Conservation (phyloP, 768 basidiomycete genomes). For the Tremella mesenterica region DNA sequence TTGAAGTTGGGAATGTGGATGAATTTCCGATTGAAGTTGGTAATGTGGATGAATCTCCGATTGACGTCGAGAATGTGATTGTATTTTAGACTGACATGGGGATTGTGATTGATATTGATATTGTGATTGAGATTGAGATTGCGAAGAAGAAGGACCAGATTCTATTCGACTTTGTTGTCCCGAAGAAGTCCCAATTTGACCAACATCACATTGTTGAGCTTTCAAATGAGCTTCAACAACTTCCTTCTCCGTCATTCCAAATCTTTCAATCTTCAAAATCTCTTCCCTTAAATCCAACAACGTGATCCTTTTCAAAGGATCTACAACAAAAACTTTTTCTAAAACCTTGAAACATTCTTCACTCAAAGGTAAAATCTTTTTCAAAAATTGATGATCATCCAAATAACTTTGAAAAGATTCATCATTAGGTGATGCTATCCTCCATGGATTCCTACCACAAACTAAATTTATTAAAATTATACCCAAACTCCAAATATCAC, state of each 20-base stretch:
- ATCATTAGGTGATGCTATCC: conserved; percentile 56
- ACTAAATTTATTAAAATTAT: conserved; percentile 70
- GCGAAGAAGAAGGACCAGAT: not conserved
- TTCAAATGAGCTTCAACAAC: conserved; percentile 38
- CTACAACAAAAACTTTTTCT: conserved; percentile 60
- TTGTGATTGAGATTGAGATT: too few species aligned
- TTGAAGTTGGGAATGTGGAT: too few species aligned
- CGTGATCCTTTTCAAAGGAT: conserved; percentile 58
- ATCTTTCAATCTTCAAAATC: conserved; percentile 53
- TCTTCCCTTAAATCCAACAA: conserved; percentile 56
- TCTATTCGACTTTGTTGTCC: too few species aligned
- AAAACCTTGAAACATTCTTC: conserved; percentile 57
- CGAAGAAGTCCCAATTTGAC: too few species aligned
- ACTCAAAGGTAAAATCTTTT: conserved; percentile 65
- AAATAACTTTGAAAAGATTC: conserved; percentile 73
- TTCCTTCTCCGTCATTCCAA: conserved; percentile 56
- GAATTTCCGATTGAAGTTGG: too few species aligned
- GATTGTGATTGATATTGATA: too few species aligned
- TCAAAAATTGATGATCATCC: conserved; percentile 57
- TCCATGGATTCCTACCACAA: conserved; percentile 70
- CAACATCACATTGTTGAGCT: conserved; percentile 10
- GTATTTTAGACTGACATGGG: too few species aligned
- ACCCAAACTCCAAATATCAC: conserved; percentile 84
- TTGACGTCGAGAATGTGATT: too few species aligned
- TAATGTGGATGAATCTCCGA: too few species aligned